Percentiles rank a stretch among this genome's conserved stretches.
These are phyloP conservation scores for Cronartium ribicola DNA, from an alignment of 1,284 basidiomycete species.

Conservation along the genomic window DNA sequence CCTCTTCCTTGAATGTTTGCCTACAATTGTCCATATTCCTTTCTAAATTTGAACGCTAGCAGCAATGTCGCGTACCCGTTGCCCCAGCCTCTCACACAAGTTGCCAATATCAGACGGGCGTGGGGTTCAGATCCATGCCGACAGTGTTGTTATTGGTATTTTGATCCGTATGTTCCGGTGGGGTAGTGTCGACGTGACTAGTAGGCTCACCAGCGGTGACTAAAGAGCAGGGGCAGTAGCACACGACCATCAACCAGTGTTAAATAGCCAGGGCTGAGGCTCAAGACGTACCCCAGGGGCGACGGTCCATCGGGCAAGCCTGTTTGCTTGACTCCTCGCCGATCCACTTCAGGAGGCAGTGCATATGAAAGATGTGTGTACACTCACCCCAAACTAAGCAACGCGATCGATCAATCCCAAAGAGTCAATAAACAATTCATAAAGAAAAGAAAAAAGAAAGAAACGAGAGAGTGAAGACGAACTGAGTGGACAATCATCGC, in stretches of 20 bases:
- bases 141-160: too few species aligned
- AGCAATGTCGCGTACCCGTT: too few species aligned
- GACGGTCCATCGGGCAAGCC: conserved; percentile 88
- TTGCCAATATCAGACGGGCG: too few species aligned
- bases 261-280: background rate
- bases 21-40: too few species aligned
- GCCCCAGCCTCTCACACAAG: too few species aligned
- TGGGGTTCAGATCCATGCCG: too few species aligned
- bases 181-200: background rate
- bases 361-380: conserved; percentile 64
- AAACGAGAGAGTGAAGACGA: conserved; percentile 51
- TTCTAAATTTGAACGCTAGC: too few species aligned
- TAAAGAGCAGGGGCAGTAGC: background rate
- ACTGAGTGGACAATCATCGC: conserved; percentile 95
- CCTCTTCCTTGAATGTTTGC: too few species aligned
- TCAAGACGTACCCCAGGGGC: conserved; percentile 72
- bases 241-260: background rate
- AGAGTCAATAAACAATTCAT: conserved; percentile 1
- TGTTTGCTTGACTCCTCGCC: conserved; percentile 76
- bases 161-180: too few species aligned
- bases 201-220: conserved; percentile 3
- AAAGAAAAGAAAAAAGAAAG: background rate
- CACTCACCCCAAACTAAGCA: conserved; percentile 86
- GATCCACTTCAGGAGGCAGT: conserved; percentile 87
- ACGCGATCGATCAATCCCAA: background rate